A percentile compares a stretch with the other conserved stretches of the same genome.
Conservation (phyloP, 225 moss, liverwort and hornwort species). For the Antitrichia curtipendula region DNA sequence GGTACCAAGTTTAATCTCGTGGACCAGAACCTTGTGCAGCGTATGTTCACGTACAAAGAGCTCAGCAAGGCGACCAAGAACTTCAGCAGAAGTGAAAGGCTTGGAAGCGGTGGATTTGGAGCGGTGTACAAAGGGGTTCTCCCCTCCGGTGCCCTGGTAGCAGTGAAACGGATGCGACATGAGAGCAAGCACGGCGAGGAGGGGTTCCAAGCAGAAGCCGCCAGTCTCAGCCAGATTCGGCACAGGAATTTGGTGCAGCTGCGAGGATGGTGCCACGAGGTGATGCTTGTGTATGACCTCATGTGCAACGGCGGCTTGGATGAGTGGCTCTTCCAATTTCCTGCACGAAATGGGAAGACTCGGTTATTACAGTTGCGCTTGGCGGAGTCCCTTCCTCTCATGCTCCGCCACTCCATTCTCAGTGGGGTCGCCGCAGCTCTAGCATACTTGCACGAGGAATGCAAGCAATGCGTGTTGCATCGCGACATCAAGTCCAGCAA, state of each 20-base stretch:
- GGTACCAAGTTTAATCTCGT: neutral
- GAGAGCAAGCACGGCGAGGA: neutral
- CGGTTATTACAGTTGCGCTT: neutral
- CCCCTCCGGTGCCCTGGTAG: neutral
- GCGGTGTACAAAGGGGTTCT: neutral
- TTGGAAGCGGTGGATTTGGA: neutral
- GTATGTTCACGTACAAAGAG: neutral
- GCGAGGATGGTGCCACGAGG: too few species aligned
- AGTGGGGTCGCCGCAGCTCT: neutral
- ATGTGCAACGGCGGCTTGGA: neutral
- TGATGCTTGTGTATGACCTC: neutral
- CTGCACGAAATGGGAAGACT: neutral
- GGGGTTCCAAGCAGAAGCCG: neutral
- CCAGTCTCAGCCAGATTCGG: too few species aligned
- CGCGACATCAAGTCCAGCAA: neutral
- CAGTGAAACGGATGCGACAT: neutral
- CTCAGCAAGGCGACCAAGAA: neutral
- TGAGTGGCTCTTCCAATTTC: neutral
- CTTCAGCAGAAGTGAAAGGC: neutral
- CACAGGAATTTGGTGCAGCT: too few species aligned
- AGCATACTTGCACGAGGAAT: neutral
- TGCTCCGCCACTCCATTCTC: too few species aligned
- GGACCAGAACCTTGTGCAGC: neutral
- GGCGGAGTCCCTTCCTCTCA: neutral
- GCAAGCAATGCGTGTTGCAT: neutral